Base-by-base conservation (phyloP, 345 rosid species). In the Corchorus olitorius region DNA sequence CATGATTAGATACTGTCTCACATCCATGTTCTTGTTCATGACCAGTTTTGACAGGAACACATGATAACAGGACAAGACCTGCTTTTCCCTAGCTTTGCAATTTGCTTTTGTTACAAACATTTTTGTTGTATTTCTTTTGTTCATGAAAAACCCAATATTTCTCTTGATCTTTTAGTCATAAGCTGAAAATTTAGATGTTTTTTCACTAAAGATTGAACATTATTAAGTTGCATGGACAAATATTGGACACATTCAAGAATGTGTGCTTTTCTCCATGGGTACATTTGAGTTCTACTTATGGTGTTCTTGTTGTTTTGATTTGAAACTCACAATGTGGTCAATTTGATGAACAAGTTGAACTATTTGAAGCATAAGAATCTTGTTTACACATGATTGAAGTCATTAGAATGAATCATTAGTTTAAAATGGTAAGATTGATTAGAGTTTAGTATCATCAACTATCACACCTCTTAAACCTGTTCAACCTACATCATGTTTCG, bases 221-320 rank as follows among this genome's bases (percentile, higher is more conserved):
- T 62, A 14, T 2, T 34, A 62, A 64, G 49, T 39, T 37, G 4
- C 6, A 6, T 5, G 0, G 16, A 52, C 6, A 58, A 10, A 58
- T 20, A 27, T 8, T 3, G 8, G 7, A 65, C 14, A 65, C 13
- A 17, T 41, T 43, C 49, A 65, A n/a, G 27, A 41, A 65, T 9
- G 27, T 65, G 50, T 65, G 22, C 5, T 39, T 41, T n/a, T 65
- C 3, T 65, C 4, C 2, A 14, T 16, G 46, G 35, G 11, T 58
- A 20, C 20, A 4, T 37, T 63, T 37, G 6, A 37, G 22, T 35
- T 63, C 20, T 10, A 63, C 16, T 19, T 35, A 39, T 9, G 1
- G n/a, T 39, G 69, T 41, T n/a, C n/a, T 65, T 65, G 15, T 65
- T 65, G 50, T 17, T 65, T 65, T 22, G 39, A n/a, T 39, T 39